A percentile compares a stretch with the other conserved stretches of the same genome.
Evolutionary conservation across 2,329 filamentous ascomycete genomes (phyloP).

Genomic region (Fusarium cyanostomum): DNA sequence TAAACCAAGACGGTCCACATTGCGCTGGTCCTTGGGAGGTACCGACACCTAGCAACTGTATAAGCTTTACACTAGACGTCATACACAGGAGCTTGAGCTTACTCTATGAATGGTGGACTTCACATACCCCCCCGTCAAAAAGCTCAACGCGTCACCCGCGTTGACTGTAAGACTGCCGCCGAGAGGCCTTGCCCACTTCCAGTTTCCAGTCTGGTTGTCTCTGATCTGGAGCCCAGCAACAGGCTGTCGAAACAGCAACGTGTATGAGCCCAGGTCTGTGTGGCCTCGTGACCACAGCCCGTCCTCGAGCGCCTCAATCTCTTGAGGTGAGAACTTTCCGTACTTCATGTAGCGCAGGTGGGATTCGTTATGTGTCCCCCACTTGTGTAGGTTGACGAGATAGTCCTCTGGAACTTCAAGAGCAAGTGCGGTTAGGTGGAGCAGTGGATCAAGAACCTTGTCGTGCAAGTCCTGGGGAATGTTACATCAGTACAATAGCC

Average conservation of each 20-base stretch:
- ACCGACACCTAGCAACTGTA: constrained; percentile 44
- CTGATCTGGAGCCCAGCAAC: constrained; percentile 65
- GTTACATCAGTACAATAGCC: not conserved
- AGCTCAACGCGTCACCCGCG: constrained; percentile 58
- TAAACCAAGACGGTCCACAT: constrained; percentile 59
- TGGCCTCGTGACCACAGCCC: constrained; percentile 59
- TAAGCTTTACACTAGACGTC: not conserved
- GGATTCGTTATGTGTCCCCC: constrained; percentile 66
- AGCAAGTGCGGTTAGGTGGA: constrained; percentile 68
- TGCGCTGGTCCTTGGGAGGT: constrained; percentile 53
- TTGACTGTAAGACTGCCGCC: constrained; percentile 63
- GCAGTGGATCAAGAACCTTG: constrained; percentile 65
- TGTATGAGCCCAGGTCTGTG: constrained; percentile 66
- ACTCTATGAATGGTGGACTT: constrained; percentile 55
- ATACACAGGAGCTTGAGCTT: too few species aligned
- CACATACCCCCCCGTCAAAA: constrained; percentile 58
- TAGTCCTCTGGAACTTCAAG: constrained; percentile 69
- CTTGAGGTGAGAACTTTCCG: constrained; percentile 57
- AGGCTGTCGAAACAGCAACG: constrained; percentile 67
- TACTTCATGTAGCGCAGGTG: constrained; percentile 73
- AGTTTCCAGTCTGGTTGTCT: constrained; percentile 56
- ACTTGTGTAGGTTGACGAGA: constrained; percentile 62
- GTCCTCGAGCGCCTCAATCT: constrained; percentile 55
- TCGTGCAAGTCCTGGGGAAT: constrained; percentile 54
- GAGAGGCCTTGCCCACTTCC: constrained; percentile 61